Conservation (phyloP, 2,329 filamentous ascomycete species). For the Didymella arachidicola region DNA sequence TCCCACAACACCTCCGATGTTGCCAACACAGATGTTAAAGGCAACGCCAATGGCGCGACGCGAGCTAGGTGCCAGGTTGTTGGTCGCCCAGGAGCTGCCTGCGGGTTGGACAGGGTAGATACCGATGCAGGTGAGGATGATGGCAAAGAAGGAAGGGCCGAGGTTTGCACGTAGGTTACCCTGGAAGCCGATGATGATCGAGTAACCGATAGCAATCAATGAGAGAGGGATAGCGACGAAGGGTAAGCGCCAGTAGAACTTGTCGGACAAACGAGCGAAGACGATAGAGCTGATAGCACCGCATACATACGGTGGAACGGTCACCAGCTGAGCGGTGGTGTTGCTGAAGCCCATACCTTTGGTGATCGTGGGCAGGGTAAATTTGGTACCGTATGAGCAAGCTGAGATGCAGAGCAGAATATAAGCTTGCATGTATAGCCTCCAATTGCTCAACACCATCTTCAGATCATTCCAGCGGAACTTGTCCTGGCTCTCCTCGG, state of each 20-base stretch:
- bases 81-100: slow-evolving; percentile 41
- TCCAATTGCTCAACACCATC: slow-evolving; percentile 39
- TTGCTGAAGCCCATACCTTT: slow-evolving; percentile 42
- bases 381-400: slow-evolving; percentile 43
- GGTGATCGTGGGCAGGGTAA: slow-evolving; percentile 39
- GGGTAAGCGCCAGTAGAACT: slow-evolving; percentile 38
- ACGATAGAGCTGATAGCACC: slow-evolving; percentile 37
- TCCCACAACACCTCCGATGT: slow-evolving; percentile 43
- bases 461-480: slow-evolving; percentile 37
- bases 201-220: slow-evolving; percentile 41
- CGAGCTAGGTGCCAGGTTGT: slow-evolving; percentile 41
- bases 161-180: slow-evolving; percentile 53
- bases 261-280: slow-evolving; percentile 35
- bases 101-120: slow-evolving; percentile 47
- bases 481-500: slow-evolving; percentile 27
- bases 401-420: slow-evolving; percentile 37
- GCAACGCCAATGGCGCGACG: slow-evolving; percentile 45
- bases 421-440: slow-evolving; percentile 42
- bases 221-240: slow-evolving; percentile 44
- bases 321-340: slow-evolving; percentile 43
- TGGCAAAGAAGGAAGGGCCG: slow-evolving; percentile 54
- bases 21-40: slow-evolving; percentile 41
- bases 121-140: slow-evolving; percentile 55
- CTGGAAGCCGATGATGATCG: slow-evolving; percentile 52
- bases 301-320: slow-evolving; percentile 37